Conservation (phyloP, 169 alveolate species). For the Eimeria tenella region DNA sequence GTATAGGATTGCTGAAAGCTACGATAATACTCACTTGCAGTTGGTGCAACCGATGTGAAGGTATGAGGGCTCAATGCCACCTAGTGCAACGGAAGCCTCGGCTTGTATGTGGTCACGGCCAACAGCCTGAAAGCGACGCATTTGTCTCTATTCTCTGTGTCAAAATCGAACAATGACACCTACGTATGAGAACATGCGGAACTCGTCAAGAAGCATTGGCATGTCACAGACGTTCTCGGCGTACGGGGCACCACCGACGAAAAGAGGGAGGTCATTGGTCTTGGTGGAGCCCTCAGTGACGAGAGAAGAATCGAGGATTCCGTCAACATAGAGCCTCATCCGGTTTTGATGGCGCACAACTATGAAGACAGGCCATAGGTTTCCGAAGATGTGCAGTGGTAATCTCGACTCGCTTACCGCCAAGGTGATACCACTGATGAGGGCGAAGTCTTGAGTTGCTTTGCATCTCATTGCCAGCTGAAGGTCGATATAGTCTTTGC, state of each 20-base stretch:
- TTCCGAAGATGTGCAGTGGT: background rate
- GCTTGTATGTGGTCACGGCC: constrained; percentile 87
- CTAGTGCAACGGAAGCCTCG: constrained; percentile 86
- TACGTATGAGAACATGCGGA: constrained; percentile 84
- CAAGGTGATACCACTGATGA: constrained; percentile 92
- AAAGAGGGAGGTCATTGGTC: constrained; percentile 89
- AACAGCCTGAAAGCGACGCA: constrained; percentile 82
- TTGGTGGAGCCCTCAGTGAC: constrained; percentile 80
- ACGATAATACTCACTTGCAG: constrained; percentile 86
- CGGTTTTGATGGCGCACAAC: constrained; percentile 76
- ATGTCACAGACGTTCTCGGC: constrained; percentile 87
- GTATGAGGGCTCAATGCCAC: constrained; percentile 92
- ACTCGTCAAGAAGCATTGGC: constrained; percentile 91
- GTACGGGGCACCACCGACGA: constrained; percentile 91
- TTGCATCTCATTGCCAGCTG: constrained; percentile 86
- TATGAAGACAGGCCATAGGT: background rate
- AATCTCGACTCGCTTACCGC: constrained; percentile 77
- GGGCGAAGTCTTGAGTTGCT: constrained; percentile 86
- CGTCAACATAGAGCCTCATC: constrained; percentile 75
- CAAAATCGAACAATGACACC: background rate
- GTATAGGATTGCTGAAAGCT: background rate
- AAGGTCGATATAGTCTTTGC: no score
- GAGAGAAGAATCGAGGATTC: constrained; percentile 69
- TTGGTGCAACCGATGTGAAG: constrained; percentile 90
- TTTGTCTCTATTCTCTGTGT: background rate